Conservation (phyloP, 305 asterid species). For the Ilex paraguariensis region DNA sequence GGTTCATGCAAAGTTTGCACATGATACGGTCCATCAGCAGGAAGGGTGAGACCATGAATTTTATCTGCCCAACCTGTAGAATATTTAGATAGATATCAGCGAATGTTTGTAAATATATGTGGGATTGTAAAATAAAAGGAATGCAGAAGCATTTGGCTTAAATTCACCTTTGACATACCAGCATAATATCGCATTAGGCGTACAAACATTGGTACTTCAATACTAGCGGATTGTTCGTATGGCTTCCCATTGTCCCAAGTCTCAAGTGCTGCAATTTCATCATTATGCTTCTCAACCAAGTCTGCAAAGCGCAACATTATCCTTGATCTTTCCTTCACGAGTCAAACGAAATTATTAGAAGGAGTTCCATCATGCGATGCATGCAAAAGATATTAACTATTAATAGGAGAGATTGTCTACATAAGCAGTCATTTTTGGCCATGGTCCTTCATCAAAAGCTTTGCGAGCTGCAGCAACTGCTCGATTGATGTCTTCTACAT, state of each 20-base stretch:
- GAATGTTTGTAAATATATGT: not conserved
- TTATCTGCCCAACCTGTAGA: slow-evolving; percentile 94
- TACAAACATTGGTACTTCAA: slow-evolving; percentile 81
- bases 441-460: slow-evolving; percentile 95
- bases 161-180: slow-evolving; percentile 39
- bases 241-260: slow-evolving; percentile 93
- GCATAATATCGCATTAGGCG: slow-evolving; percentile 87
- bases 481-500: slow-evolving; percentile 73
- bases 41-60: slow-evolving; percentile 92
- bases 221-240: slow-evolving; percentile 63
- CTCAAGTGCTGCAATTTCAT: slow-evolving; percentile 90
- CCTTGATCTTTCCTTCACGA: slow-evolving; percentile 78
- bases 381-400: slow-evolving; percentile 4
- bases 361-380: not conserved
- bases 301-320: slow-evolving; percentile 79
- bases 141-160: not conserved
- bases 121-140: not conserved
- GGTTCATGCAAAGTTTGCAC: slow-evolving; percentile 96
- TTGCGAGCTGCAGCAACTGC: slow-evolving; percentile 96
- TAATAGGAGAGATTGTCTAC: slow-evolving; percentile 30
- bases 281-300: slow-evolving; percentile 83
- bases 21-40: slow-evolving; percentile 82
- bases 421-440: slow-evolving; percentile 96
- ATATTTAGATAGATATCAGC: slow-evolving; percentile 5
- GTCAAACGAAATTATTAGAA: slow-evolving; percentile 12